Evolutionary conservation across 345 rosid genomes (phyloP), one percentile per base, ranked within the genome.

Genomic region (Gossypium sturtianum): DNA sequence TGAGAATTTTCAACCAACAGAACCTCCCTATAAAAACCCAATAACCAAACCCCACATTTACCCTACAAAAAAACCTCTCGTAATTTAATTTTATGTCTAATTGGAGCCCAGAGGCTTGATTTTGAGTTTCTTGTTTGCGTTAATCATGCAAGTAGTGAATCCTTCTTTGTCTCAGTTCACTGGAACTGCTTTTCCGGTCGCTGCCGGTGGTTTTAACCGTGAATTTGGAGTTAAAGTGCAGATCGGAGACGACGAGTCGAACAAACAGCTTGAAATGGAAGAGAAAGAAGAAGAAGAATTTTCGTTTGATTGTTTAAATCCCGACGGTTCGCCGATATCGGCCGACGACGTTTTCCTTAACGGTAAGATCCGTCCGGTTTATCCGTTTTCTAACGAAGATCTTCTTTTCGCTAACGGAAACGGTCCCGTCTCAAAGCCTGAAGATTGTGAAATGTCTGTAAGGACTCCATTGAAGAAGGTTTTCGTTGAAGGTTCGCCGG

Each of bases 311-410:
- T 78, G 78, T 59, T 64, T 64, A 47, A 76, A 78, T 64, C 79
- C 81, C 4, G 78, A 66, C 1, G 84, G 81, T 11, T 76, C 88
- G 23, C 80, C 76, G 49, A 77, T 84, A 15, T 67, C 86, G 2
- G 85, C 88, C 0, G 90, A 87, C 48, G 82, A 77, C 20, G 76
- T 68, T 12, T 87, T 87, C 75, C 57, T 72, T 27, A 54, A 87
- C 82, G 90, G 90, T 16, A 78, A 77, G 86, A 83, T 83, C 81
- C 76, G 80, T 57, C 87, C 88, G 34, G 17, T 77, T 25, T 85
- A 75, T 51, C 90, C 90, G 2, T 41, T 83, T 2, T 85, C 85
- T 60, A 75, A 79, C 75, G 82, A 19, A 63, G 76, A 78, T 70
- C 81, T 84, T 1, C 47, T 87, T 27, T 73, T 69, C 22, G 68